Evolutionary conservation across 2,329 filamentous ascomycete genomes (phyloP), one percentile per base, ranked within the genome.

Genomic region (Raffaelea albimanens): DNA sequence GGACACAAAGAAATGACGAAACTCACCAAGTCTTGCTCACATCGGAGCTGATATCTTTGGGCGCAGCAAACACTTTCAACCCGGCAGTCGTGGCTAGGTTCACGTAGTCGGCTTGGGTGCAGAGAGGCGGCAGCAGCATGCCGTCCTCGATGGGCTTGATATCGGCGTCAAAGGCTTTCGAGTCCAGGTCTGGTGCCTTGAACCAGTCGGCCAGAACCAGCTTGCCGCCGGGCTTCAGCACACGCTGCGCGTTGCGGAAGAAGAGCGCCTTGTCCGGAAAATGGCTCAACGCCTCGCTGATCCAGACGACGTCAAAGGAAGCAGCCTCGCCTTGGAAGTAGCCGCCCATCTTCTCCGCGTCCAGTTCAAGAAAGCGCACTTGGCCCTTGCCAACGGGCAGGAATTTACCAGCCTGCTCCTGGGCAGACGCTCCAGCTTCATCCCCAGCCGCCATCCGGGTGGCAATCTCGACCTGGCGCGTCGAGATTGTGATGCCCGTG

Each of bases 131-230:
- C 18, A 80, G 67, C 33, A 81, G 64, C 76, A 81, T 81, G 25
- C 76, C 76, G 56, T 80, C 75, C 62, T 80, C 76, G 49, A 81
- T 81, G 2, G 74, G 74, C 55, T 72, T 71, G 54, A 81, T 78
- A 55, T 80, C 75, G 42, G 63, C 64, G 39, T 67, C 62, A 52
- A 73, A 69, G 49, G 68, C 61, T 49, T 66, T 59, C 51, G 70
- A 61, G 1, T 60, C 64, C 40, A 80, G 56, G 20, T 57, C 60
- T 46, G 72, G 72, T 13, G 66, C 70, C 63, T 75, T 77, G 64
- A 81, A 80, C 77, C 77, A 81, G 58, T 82, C 78, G 21, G 76
- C 75, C 46, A 82, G 61, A 4, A 77, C 74, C 40, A 82, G 58
- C 58, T 70, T 74, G 1, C 73, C 74, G 1, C 71, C 70, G 0